phyloP scores from a whole-genome alignment of 2,329 filamentous ascomycete genomes.

The Ceratocystis ficicola region DNA sequence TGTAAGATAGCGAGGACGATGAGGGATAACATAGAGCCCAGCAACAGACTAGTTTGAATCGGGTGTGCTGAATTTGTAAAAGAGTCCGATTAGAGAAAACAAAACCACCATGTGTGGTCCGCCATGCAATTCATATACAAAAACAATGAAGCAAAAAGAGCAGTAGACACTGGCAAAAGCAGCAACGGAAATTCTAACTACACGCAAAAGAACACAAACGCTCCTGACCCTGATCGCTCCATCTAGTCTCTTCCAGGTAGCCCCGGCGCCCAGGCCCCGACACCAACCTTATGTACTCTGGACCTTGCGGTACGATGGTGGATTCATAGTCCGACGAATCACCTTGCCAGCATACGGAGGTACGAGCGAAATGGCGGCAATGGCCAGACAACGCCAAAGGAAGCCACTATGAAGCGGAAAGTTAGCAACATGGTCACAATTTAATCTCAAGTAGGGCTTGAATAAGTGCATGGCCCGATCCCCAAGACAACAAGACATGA shows the following conservation, averaged over 20 bases:
- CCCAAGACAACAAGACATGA: not conserved
- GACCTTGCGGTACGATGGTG: constrained; percentile 91
- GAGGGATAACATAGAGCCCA: too few species aligned
- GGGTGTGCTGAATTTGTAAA: not conserved
- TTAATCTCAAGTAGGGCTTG: too few species aligned
- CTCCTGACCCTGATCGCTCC: too few species aligned
- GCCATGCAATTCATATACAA: constrained; percentile 10
- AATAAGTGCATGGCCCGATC: not conserved
- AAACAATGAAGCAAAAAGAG: not conserved
- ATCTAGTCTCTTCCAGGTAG: not conserved
- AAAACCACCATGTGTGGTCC: not conserved
- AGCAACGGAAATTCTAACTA: not conserved
- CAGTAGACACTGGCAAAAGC: not conserved
- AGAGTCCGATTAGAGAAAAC: not conserved
- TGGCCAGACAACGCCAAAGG: constrained; percentile 73
- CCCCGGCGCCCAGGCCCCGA: not conserved
- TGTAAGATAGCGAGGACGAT: constrained; percentile 7
- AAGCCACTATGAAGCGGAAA: constrained; percentile 48
- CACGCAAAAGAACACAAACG: not conserved
- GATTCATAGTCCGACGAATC: constrained; percentile 72
- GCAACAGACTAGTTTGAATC: too few species aligned
- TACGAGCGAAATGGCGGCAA: constrained; percentile 66
- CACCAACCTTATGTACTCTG: constrained; percentile 45
- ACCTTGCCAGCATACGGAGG: constrained; percentile 82
- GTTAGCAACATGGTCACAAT: not conserved